Percentiles rank a stretch among this genome's conserved stretches.
Evolutionary conservation across 768 basidiomycete species (phyloP).

Genomic region (Chalciporus piperatus): DNA sequence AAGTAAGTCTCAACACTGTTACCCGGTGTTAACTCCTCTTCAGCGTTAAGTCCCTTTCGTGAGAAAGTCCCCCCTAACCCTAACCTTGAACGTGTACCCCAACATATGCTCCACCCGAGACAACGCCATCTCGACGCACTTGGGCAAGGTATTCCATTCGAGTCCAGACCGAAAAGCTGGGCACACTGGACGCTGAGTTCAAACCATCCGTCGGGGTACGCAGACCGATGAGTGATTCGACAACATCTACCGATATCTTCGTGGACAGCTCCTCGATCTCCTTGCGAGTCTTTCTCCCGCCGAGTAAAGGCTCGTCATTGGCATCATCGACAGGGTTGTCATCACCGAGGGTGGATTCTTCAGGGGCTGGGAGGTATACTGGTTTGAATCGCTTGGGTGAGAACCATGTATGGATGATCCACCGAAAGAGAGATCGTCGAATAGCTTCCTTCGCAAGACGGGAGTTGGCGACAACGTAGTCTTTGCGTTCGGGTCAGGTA

Average conservation of each 20-base stretch:
- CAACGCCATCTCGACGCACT: constrained; percentile 35
- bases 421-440: constrained; percentile 48
- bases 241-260: constrained; percentile 81
- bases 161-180: constrained; percentile 61
- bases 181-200: constrained; percentile 57
- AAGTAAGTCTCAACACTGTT: too few relatives aligned
- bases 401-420: constrained; percentile 61
- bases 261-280: constrained; percentile 53
- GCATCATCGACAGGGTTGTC: constrained; percentile 28
- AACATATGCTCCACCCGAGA: too few relatives aligned
- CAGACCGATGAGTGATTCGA: constrained; percentile 80
- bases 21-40: too few relatives aligned
- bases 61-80: too few relatives aligned
- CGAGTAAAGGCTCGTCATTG: constrained; percentile 14
- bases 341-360: background rate
- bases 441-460: constrained; percentile 66
- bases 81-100: too few relatives aligned
- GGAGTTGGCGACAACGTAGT: constrained; percentile 70
- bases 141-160: constrained; percentile 50
- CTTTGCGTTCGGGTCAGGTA: constrained; percentile 69
- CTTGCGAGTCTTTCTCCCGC: constrained; percentile 27
- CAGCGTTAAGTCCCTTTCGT: too few relatives aligned
- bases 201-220: constrained; percentile 66
- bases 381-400: constrained; percentile 42
- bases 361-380: constrained; percentile 22